phyloP scores from a whole-genome alignment of 78 protist genomes.

The Polysphondylium violaceum region DNA sequence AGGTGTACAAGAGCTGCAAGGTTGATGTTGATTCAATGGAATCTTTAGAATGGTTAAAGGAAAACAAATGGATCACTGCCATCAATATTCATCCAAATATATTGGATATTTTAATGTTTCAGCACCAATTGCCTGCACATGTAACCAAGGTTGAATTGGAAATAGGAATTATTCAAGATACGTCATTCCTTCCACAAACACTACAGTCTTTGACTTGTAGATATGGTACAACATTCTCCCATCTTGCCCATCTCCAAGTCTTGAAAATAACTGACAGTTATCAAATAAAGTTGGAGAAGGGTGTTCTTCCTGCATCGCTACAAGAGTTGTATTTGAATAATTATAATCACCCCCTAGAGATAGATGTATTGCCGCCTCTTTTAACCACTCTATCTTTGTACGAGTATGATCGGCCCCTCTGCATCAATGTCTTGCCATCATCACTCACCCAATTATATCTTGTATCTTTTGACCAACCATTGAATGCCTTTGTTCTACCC shows the following conservation, averaged over 20 bases:
- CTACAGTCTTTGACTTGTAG: no score
- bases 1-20: neutral
- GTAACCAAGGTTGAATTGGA: neutral
- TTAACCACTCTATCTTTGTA: neutral
- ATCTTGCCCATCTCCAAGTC: no score
- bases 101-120: no score
- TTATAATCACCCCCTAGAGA: neutral
- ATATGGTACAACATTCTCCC: no score
- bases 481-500: neutral
- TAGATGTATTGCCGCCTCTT: neutral
- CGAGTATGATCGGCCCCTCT: neutral
- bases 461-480: neutral
- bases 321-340: neutral
- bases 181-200: no score
- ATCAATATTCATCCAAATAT: neutral
- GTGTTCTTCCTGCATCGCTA: neutral
- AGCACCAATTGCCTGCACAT: neutral
- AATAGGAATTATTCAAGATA: no score
- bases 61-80: neutral
- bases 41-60: neutral
- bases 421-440: neutral
- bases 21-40: neutral
- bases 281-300: neutral
- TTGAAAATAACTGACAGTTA: no score
- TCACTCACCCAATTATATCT: neutral